These are phyloP conservation scores for Mallotus japonicus DNA, from an alignment of 441 rosid species.

Conservation along the genomic window DNA sequence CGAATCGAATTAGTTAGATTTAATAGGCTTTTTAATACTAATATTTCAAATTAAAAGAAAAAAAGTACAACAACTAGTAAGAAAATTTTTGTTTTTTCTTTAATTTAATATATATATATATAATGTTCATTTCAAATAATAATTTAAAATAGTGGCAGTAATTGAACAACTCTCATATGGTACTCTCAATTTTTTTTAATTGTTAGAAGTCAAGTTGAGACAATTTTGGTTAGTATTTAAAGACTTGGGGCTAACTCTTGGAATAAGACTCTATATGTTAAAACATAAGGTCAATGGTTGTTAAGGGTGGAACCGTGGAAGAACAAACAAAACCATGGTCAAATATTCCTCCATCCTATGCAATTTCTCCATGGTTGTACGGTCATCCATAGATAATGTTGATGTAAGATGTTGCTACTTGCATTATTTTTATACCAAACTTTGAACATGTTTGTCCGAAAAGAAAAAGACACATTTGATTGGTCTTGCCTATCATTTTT, in stretches of 20 bases:
- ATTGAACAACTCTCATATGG: neutral
- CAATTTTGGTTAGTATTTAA: neutral
- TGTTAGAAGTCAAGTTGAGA: neutral
- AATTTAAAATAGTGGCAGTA: neutral
- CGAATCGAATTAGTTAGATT: no score
- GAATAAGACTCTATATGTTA: no score
- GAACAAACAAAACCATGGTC: neutral
- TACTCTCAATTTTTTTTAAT: neutral
- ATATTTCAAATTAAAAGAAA: no score
- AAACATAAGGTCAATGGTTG: conserved; percentile 12
- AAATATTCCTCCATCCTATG: neutral
- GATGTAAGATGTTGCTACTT: neutral
- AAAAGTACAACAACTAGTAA: no score
- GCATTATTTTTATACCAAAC: no score
- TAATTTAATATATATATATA: no score
- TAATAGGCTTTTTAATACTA: no score
- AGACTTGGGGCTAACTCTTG: neutral
- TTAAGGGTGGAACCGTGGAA: neutral
- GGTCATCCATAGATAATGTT: neutral
- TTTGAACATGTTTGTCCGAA: no score
- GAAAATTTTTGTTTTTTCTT: no score
- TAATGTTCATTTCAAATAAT: no score
- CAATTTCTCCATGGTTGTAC: neutral
- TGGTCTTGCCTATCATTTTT: no score
- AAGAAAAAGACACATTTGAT: neutral